These are phyloP conservation scores for Podospora tetraspora DNA, from an alignment of 495 filamentous ascomycete species.

Conservation along the genomic window DNA sequence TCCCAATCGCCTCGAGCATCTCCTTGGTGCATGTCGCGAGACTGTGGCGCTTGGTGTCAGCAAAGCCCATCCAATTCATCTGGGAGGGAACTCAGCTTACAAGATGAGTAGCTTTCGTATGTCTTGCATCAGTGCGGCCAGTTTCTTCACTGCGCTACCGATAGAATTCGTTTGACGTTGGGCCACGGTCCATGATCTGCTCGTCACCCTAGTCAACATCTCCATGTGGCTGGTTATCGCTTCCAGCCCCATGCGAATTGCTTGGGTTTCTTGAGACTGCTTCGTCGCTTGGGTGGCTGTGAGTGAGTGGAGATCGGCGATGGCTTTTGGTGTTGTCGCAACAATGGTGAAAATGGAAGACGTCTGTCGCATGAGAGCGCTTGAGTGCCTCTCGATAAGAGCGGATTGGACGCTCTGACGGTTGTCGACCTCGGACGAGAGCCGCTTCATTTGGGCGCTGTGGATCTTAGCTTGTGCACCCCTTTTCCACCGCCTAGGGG, in stretches of 20 bases:
- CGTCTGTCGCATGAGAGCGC: background rate
- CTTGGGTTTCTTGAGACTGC: constrained; percentile 1
- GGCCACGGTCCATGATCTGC: background rate
- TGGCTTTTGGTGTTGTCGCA: background rate
- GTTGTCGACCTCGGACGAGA: background rate
- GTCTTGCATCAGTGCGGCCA: background rate
- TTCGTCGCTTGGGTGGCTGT: background rate
- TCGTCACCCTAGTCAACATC: background rate
- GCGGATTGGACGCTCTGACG: background rate
- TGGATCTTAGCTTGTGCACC: background rate
- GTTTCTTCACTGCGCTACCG: background rate
- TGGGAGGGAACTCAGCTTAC: background rate
- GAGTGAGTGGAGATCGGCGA: background rate
- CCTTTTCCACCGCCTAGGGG: background rate
- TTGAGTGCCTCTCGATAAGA: constrained; percentile 1
- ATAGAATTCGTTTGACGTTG: background rate
- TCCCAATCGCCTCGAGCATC: constrained; percentile 4
- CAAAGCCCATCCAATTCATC: background rate
- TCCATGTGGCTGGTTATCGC: background rate
- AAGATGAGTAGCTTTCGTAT: background rate
- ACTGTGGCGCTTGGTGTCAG: background rate
- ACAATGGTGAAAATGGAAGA: constrained; percentile 3
- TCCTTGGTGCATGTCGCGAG: constrained; percentile 8
- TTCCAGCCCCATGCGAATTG: background rate
- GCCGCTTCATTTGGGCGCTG: constrained; percentile 8